Evolutionary conservation across 306 rosid species (phyloP), one percentile per base, ranked within the genome.

Genomic region (Cucumis melo): DNA sequence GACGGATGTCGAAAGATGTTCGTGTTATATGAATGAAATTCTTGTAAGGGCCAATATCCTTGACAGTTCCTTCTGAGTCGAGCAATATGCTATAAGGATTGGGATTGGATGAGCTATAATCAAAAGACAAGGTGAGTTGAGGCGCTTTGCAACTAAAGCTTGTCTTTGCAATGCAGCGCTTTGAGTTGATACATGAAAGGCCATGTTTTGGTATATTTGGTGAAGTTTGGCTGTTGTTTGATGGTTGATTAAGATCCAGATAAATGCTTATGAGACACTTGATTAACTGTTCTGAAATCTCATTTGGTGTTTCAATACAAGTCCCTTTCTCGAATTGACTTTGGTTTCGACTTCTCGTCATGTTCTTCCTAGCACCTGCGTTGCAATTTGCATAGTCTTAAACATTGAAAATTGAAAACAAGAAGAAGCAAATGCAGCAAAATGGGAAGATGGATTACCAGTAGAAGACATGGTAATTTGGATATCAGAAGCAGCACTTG

Each of bases 41-140:
- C 85, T 90, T 91, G 50, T 91, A 94, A 0, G 93, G 96, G 57
- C 96, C 97, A 61, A 91, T 65, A 16, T 91, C 96, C 64, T 89
- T 85, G 41, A 82, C 80, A 67, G 76, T 36, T 81, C 87, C 89
- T 60, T 85, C 92, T 15, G 89, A 77, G 80, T 92, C 93, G 8
- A 92, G 76, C 71, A 91, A 84, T 41, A 81, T 84, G 70, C 86
- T 86, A 48, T 91, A 91, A 85, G 98, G 96, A 68, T 91, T 93
- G 51, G 80, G 39, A 67, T 54, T 76, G 38, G 87, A 82, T n/a
- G 82, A 80, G 82, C 54, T 86, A 77, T 83, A 85, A 82, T 76
- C 80, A 78, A 87, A 87, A 79, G 85, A 82, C 63, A 84, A 80
- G 23, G 96, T 78, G 74, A 62, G 42, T 11, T 29, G 80, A 68